A percentile compares a stretch with the other conserved stretches of the same genome.
Conservation (phyloP, 768 basidiomycete species). For the Rhizopogon roseolus region DNA sequence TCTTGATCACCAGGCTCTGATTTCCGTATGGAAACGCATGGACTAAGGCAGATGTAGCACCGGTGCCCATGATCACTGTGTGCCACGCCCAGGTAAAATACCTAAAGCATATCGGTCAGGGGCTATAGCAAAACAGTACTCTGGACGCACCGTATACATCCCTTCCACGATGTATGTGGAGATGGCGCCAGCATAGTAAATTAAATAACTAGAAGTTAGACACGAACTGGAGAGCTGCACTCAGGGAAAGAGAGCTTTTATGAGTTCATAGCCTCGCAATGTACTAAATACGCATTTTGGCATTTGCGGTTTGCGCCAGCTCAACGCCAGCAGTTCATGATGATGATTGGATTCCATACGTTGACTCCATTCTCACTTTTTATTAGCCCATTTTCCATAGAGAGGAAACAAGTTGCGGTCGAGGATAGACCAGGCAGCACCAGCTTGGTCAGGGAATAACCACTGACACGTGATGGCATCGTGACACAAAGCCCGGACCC, state of each 20-base stretch:
- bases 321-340: too few species aligned
- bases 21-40: slow-evolving; percentile 40
- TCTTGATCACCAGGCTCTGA: slow-evolving; percentile 25
- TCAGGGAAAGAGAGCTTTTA: background rate
- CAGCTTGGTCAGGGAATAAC: too few species aligned
- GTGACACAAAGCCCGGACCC: too few species aligned
- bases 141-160: slow-evolving; percentile 29
- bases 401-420: too few species aligned
- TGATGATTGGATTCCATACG: too few species aligned
- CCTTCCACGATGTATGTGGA: slow-evolving; percentile 29
- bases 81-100: slow-evolving; percentile 47
- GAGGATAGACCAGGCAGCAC: too few species aligned
- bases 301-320: too few species aligned
- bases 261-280: too few species aligned
- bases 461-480: too few species aligned
- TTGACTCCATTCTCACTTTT: too few species aligned
- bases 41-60: slow-evolving; percentile 34
- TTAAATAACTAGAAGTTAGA: too few species aligned
- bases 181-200: slow-evolving; percentile 3
- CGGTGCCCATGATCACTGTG: slow-evolving; percentile 45
- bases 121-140: background rate
- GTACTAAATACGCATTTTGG: background rate
- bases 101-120: slow-evolving; percentile 16
- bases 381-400: too few species aligned
- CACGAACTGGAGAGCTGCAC: background rate